phyloP scores from a whole-genome alignment of 2,329 filamentous ascomycete species.

The Simplicillium sp. region DNA sequence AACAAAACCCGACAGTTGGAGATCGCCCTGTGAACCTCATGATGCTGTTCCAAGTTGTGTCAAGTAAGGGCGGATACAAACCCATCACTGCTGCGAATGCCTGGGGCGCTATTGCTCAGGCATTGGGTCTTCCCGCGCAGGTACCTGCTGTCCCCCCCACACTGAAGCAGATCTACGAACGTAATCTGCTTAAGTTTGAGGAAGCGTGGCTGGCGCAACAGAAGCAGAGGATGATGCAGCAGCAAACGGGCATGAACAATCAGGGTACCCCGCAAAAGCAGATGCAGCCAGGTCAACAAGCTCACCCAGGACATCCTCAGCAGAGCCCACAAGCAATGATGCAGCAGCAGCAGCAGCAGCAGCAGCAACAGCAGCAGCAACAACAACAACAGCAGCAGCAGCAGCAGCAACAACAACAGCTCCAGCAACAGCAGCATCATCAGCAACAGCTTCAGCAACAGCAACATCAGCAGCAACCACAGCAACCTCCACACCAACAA shows the following conservation, averaged over 20 bases:
- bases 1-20: constrained; percentile 62
- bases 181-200: constrained; percentile 70
- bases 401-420: constrained; percentile 25
- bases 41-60: constrained; percentile 66
- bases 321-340: constrained; percentile 23
- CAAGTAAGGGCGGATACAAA: constrained; percentile 68
- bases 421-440: constrained; percentile 34
- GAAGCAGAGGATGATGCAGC: constrained; percentile 41
- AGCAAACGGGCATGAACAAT: constrained; percentile 28
- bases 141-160: constrained; percentile 59
- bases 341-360: constrained; percentile 22
- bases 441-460: constrained; percentile 31
- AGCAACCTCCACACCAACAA: constrained; percentile 13
- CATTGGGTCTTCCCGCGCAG: constrained; percentile 54
- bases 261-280: constrained; percentile 21
- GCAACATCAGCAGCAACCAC: constrained; percentile 18
- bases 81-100: constrained; percentile 58
- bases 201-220: constrained; percentile 52
- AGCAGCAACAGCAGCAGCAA: constrained; percentile 19
- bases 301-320: constrained; percentile 21
- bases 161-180: constrained; percentile 64
- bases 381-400: constrained; percentile 19
- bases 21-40: constrained; percentile 68
- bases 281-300: constrained; percentile 28
- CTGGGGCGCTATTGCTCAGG: constrained; percentile 65